Base-by-base conservation (phyloP, 208 protist genomes). In the Acanthamoeba polyphaga region DNA sequence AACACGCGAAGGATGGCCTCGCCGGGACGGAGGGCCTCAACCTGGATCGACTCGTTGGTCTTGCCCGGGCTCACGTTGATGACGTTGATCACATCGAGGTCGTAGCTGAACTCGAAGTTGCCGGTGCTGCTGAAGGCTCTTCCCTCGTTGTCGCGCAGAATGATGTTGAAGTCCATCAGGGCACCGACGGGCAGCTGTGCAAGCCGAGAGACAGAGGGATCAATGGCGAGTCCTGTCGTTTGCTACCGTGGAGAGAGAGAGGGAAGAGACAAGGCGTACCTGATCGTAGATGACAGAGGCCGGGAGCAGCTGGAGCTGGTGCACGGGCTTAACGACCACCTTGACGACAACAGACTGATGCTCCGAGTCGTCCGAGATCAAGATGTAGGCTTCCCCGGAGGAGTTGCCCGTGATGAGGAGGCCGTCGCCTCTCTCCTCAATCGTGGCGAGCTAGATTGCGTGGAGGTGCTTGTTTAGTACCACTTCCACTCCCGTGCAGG, bases 1-100 rank as follows among this genome's bases (percentile, higher is more conserved):
- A 43, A 94, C 43, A 82, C 90, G 24, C 90, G 90, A 84, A 94
- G 72, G 43, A 94, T 94, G 49, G 90, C 90, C 72, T 94, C 90
- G 32, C 90, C 90, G 32, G 90, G 90, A 55, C 90, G 90, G 55
- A 94, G 72, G 22, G 90, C 90, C n/a, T 64, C 29, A 3, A 94
- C 90, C 6, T 53, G 46, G 8, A 94, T 38, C 29, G 90, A 70
- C 17, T 82, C 49, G 51, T 94, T 94, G 24, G 34, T 49, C 22
- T 53, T 60, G 72, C 90, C 90, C 13, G 62, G 66, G 24, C 66
- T 64, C 38, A 94, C 68, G 68, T 29, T 94, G 46, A 94, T 64
- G 27, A 94, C 53, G 53, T 94, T 49, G 64, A 82, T 84, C 7
- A 82, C 72, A 27, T 94, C 70, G 32, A 94, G 72, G 19, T 94